Base-by-base conservation (phyloP, 1,284 basidiomycete species). In the Puccinia horiana region DNA sequence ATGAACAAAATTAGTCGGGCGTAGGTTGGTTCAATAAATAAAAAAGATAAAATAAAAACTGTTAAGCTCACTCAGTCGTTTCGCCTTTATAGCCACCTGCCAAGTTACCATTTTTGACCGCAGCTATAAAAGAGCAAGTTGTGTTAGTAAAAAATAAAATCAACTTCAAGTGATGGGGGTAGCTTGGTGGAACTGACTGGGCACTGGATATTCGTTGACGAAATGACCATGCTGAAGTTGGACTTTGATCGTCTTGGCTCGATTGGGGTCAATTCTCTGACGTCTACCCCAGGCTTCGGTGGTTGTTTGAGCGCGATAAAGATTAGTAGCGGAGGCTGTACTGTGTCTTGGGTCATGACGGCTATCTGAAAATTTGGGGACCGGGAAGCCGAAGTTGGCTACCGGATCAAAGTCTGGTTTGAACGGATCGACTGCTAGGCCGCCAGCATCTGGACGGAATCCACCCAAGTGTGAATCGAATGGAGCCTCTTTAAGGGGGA, bases 221-320 rank as follows among this genome's bases (percentile, higher is more conserved):
- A 82, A 82, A 40, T 82, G 35, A n/a, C 81, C 81, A 32, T 82
- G 73, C 63, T 82, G 63, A 67, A 82, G 74, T 70, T 82, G 76
- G 0, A 82, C 81, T 61, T 82, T 82, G 65, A 82, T 76, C 8
- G 81, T 82, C 56, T 82, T 82, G 29, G 81, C 81, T 20, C 81
- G 73, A 42, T 76, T 76, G 29, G 73, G 81, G 52, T 82, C 74
- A 42, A 82, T 82, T 20, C 54, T 61, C 65, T 82, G 81, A 35
- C 81, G 61, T 29, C 42, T 82, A 9, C 81, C 65, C 81, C 81
- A 82, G 37, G 81, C 81, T 49, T 82, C 81, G 29, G 81, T 75
- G 42, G 58, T 82, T 26, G 81, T 82, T 76, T 82, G 81, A 35
- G 73, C 26, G 16, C 81, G 72, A 58, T 82, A 82, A 9, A 82